phyloP scores from a whole-genome alignment of 2,329 filamentous ascomycete genomes.

The Thermomyces lanuginosus region DNA sequence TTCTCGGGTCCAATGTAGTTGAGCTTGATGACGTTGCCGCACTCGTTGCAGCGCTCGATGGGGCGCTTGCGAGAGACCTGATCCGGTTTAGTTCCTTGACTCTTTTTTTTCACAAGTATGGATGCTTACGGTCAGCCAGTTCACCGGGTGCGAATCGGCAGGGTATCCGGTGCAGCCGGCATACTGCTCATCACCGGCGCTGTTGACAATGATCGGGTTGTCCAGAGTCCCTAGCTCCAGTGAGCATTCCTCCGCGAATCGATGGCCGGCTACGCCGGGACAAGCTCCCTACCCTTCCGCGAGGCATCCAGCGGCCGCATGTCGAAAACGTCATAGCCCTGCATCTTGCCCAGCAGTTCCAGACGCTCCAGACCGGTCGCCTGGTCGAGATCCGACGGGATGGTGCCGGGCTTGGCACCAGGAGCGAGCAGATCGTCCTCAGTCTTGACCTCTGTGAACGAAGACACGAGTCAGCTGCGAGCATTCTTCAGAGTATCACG shows the following conservation, averaged over 20 bases:
- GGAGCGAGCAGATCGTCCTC: slow-evolving; percentile 72
- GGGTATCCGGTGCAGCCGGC: slow-evolving; percentile 89
- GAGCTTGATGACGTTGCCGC: slow-evolving; percentile 94
- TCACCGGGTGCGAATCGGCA: slow-evolving; percentile 75
- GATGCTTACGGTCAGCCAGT: slow-evolving; percentile 68
- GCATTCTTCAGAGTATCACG: not conserved
- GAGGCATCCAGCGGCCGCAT: slow-evolving; percentile 91
- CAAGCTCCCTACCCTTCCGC: slow-evolving; percentile 51
- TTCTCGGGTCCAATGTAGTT: slow-evolving; percentile 79
- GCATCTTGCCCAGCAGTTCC: slow-evolving; percentile 98
- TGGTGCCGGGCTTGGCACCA: slow-evolving; percentile 63
- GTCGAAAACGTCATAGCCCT: slow-evolving; percentile 94
- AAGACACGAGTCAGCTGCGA: slow-evolving; percentile 3
- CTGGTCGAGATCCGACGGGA: slow-evolving; percentile 91
- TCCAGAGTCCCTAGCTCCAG: slow-evolving; percentile 55
- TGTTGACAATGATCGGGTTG: slow-evolving; percentile 78
- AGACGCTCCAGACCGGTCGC: slow-evolving; percentile 94
- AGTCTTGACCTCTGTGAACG: slow-evolving; percentile 55
- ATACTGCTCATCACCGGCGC: slow-evolving; percentile 91
- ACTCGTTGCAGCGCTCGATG: slow-evolving; percentile 89
- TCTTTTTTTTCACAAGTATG: not conserved
- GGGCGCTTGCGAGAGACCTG: slow-evolving; percentile 79
- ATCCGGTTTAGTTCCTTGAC: not conserved
- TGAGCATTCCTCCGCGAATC: not conserved
- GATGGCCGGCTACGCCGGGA: not conserved